phyloP scores from a whole-genome alignment of 805 yeast genomes.

The Candida quercuum region DNA sequence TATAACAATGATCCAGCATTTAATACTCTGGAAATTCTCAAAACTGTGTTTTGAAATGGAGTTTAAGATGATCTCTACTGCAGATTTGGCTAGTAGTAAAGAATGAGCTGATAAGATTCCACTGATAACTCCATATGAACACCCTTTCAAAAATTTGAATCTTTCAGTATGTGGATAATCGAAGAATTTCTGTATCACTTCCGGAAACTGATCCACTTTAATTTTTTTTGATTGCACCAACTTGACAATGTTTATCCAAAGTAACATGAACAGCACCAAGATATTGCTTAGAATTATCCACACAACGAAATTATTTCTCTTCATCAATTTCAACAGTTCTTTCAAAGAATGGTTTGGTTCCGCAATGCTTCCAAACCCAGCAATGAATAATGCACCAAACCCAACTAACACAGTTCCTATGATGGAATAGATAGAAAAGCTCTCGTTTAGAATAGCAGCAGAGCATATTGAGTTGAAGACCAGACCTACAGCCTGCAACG shows the following conservation, averaged over 20 bases:
- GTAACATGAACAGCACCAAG: constrained; percentile 24
- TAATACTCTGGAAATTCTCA: constrained; percentile 33
- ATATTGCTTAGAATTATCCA: constrained; percentile 47
- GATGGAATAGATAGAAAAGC: constrained; percentile 51
- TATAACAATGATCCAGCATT: constrained; percentile 45
- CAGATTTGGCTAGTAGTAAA: constrained; percentile 76
- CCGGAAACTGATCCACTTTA: neutral
- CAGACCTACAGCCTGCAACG: constrained; percentile 82
- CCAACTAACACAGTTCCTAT: constrained; percentile 65
- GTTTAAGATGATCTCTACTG: constrained; percentile 60
- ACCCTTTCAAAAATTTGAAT: constrained; percentile 42
- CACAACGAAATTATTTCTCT: constrained; percentile 40
- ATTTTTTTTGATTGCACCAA: constrained; percentile 2
- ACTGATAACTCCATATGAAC: constrained; percentile 58
- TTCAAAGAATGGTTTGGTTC: constrained; percentile 48
- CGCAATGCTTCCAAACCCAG: constrained; percentile 58
- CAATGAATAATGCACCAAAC: constrained; percentile 72
- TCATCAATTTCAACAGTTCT: constrained; percentile 39
- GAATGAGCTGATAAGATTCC: constrained; percentile 86
- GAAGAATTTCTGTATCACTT: constrained; percentile 1
- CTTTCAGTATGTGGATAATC: constrained; percentile 5
- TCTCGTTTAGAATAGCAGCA: constrained; percentile 59
- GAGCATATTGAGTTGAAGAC: constrained; percentile 81
- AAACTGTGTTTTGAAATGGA: constrained; percentile 31
- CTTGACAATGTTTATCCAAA: constrained; percentile 23